Base-by-base conservation (phyloP, 768 basidiomycete species). In the Harrya chromipes region DNA sequence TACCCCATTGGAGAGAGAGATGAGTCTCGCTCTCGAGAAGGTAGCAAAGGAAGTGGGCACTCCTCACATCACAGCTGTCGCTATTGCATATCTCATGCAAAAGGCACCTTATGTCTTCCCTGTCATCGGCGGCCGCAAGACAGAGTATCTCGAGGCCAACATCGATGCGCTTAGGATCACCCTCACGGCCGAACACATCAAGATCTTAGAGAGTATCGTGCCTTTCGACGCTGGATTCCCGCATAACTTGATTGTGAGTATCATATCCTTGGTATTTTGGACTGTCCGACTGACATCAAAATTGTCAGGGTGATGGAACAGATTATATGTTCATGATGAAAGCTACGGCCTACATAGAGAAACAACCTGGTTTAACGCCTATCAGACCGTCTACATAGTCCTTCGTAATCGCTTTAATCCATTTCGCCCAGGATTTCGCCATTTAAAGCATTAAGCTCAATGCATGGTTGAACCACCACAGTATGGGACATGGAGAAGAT, bases 81-180 rank as follows among this genome's bases (percentile, higher is more conserved):
- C 73, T n/a, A 70, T 77, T 50, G 72, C 69, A 13, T 76, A 72
- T 40, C 56, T 75, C 23, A 64, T 76, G 61, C 71, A 72, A 29
- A 77, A 77, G 56, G 64, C 70, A 16, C 66, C 72, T 5, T 71
- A 70, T 45, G 73, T 72, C 16, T 75, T 74, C 59, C 74, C 71
- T 3, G 62, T 74, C 39, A 57, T 74, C 27, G 72, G 70, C 19
- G 71, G 72, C 3, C 65, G 71, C 56, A 76, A 75, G 52, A 50
- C 72, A 29, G 70, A 74, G 56, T 70, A 77, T 40, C 56, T 76
- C 21, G 42, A 57, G 29, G 69, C 67, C 47, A 78, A 74, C 54
- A 47, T 76, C 31, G 64, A 74, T 33, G 31, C n/a, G 7, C 23
- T 48, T 26, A 37, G 20, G 26, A 20, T 38, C 13, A 27, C 38